phyloP scores from a whole-genome alignment of 2,329 filamentous ascomycete genomes.

The Clarireedia sp. region DNA sequence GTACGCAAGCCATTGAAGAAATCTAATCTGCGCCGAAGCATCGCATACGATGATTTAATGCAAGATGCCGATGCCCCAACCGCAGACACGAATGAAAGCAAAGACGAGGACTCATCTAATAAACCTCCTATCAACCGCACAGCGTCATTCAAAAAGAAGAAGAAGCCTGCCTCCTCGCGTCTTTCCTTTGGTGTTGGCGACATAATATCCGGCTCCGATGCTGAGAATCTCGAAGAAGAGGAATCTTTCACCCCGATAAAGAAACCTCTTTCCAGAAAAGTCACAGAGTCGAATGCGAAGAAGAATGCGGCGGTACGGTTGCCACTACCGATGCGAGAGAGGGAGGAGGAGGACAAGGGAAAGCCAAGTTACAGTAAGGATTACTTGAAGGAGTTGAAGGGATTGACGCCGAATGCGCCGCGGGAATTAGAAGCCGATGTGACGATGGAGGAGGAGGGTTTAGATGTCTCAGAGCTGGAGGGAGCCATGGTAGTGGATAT shows the following conservation, averaged over 20 bases:
- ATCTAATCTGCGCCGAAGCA: slow-evolving; percentile 49
- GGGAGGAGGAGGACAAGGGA: slow-evolving; percentile 44
- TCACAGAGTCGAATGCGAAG: slow-evolving; percentile 60
- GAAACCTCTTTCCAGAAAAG: slow-evolving; percentile 52
- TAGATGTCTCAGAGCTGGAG: slow-evolving; percentile 54
- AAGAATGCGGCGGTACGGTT: slow-evolving; percentile 36
- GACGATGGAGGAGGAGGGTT: slow-evolving; percentile 44
- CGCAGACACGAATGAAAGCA: slow-evolving; percentile 1
- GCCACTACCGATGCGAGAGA: slow-evolving; percentile 16
- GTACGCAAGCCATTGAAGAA: slow-evolving; percentile 48
- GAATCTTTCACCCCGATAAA: slow-evolving; percentile 56
- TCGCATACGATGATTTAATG: slow-evolving; percentile 35
- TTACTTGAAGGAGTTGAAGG: slow-evolving; percentile 76
- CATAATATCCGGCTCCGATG: slow-evolving; percentile 45
- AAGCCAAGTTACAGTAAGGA: slow-evolving; percentile 79
- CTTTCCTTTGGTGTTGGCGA: slow-evolving; percentile 67
- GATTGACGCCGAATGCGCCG: slow-evolving; percentile 77
- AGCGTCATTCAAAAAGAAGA: slow-evolving; percentile 60
- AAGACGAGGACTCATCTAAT: slow-evolving; percentile 12
- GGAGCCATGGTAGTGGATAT: slow-evolving; percentile 56
- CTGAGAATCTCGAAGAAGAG: slow-evolving; percentile 41
- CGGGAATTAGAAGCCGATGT: slow-evolving; percentile 45
- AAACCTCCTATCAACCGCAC: slow-evolving; percentile 40
- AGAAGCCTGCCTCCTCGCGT: slow-evolving; percentile 49
- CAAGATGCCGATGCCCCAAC: slow-evolving; percentile 23